Evolutionary conservation across 208 protist genomes (phyloP).

Genomic region (Leptomonas pyrrhocoris): DNA sequence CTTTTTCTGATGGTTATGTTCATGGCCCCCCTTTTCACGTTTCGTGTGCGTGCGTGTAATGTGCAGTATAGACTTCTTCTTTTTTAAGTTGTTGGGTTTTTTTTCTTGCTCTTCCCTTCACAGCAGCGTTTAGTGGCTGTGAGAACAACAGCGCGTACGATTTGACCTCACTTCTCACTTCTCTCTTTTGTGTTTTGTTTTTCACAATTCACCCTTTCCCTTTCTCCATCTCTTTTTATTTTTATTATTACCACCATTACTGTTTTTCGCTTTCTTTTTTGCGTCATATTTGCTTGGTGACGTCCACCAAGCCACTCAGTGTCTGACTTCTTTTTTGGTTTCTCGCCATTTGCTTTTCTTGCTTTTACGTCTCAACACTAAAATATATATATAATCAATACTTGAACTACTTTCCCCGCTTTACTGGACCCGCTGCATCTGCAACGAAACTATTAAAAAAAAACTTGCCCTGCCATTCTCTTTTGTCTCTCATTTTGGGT

Average conservation of each 20-base stretch:
- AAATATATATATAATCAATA: not conserved
- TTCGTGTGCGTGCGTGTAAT: no score
- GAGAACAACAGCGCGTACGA: constrained; percentile 1
- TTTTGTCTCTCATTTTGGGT: no score
- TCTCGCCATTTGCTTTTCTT: constrained; percentile 14
- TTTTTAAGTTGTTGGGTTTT: not conserved
- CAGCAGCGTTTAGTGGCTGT: not conserved
- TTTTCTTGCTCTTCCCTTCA: not conserved
- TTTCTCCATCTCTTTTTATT: constrained; percentile 5
- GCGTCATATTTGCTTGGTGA: not conserved
- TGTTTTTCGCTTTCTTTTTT: constrained; percentile 15
- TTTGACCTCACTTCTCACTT: constrained; percentile 4
- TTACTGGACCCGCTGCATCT: not conserved
- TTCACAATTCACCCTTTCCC: constrained; percentile 6
- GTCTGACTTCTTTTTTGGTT: constrained; percentile 12
- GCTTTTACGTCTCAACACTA: not conserved
- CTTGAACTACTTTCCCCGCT: not conserved
- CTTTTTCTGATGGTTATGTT: not conserved
- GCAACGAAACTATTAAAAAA: not conserved
- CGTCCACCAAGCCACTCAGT: not conserved
- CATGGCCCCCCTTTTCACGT: no score
- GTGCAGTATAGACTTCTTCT: no score
- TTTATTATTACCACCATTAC: constrained; percentile 4
- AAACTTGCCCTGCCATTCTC: not conserved
- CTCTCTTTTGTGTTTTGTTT: not conserved